A percentile compares a stretch with the other conserved stretches of the same genome.
Evolutionary conservation across 345 rosid genomes (phyloP).

Genomic region (Rhizophora mangle): DNA sequence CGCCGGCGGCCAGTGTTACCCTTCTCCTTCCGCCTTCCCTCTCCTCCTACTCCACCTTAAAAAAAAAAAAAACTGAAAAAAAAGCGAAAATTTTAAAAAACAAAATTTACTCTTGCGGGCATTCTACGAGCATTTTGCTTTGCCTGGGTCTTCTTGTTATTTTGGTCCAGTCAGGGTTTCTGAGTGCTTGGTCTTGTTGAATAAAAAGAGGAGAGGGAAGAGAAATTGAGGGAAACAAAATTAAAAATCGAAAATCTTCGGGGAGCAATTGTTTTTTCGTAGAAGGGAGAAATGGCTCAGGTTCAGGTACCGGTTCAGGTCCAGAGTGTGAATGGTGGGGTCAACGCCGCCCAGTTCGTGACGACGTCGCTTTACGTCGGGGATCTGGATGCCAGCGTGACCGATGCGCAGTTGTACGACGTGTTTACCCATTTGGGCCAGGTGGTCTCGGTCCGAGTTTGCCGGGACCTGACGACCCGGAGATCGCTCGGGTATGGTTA

Average conservation of each 20-base stretch:
- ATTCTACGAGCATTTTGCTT: constrained; percentile 17
- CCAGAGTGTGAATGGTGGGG: constrained; percentile 47
- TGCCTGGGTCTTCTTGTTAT: constrained; percentile 10
- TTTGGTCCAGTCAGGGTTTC: constrained; percentile 28
- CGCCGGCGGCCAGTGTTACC: constrained; percentile 49
- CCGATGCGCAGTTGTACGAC: constrained; percentile 81
- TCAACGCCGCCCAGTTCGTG: constrained; percentile 39
- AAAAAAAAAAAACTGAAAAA: constrained; percentile 26
- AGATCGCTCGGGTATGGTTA: constrained; percentile 90
- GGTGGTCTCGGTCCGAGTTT: constrained; percentile 79
- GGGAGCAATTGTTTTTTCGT: background rate
- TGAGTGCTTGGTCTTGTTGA: background rate
- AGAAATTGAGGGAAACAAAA: constrained; percentile 18
- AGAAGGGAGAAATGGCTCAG: constrained; percentile 53
- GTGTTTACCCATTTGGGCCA: constrained; percentile 77
- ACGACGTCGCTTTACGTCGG: constrained; percentile 92
- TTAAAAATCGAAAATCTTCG: background rate
- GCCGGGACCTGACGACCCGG: constrained; percentile 69
- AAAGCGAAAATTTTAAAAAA: background rate
- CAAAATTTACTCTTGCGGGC: background rate
- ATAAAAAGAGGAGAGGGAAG: constrained; percentile 84
- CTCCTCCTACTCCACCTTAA: constrained; percentile 44
- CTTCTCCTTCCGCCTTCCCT: constrained; percentile 29
- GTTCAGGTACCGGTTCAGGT: constrained; percentile 55
- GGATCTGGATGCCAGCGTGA: constrained; percentile 73